Conservation (phyloP, 2,329 filamentous ascomycete genomes). For the Aschersonia sp. region DNA sequence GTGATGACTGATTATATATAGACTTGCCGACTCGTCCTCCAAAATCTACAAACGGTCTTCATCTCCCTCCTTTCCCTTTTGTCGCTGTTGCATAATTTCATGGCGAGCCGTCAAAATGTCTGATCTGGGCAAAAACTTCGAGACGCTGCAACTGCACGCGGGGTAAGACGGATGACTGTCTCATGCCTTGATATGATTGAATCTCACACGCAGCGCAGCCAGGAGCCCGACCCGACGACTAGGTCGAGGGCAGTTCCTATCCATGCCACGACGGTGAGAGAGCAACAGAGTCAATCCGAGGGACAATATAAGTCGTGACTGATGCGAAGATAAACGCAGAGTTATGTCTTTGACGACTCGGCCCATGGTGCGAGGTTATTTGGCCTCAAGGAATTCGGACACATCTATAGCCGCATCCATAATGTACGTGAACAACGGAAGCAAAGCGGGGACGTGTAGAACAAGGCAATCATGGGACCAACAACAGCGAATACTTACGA, state of each 20-base stretch:
- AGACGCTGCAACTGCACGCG: constrained; percentile 76
- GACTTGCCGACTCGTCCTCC: too few species aligned
- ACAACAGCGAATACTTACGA: not conserved
- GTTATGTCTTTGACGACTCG: constrained; percentile 88
- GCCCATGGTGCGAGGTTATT: constrained; percentile 92
- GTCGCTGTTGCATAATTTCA: not conserved
- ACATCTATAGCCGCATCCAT: constrained; percentile 95
- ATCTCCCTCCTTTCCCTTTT: not conserved
- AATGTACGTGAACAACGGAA: constrained; percentile 44
- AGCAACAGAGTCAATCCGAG: not conserved
- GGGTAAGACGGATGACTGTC: constrained; percentile 37
- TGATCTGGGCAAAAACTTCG: constrained; percentile 50
- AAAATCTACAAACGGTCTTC: not conserved
- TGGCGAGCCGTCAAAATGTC: constrained; percentile 8
- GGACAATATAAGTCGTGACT: not conserved
- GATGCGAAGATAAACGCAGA: constrained; percentile 30
- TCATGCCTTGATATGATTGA: not conserved
- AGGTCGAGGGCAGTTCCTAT: constrained; percentile 89
- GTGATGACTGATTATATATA: too few species aligned
- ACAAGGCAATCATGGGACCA: not conserved
- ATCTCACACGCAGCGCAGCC: constrained; percentile 31
- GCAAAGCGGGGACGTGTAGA: not conserved
- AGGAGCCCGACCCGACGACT: constrained; percentile 66
- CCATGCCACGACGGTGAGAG: constrained; percentile 65
- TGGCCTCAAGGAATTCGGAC: constrained; percentile 90